Conservation (phyloP, 345 rosid genomes). For the Toxicodendron radicans region DNA sequence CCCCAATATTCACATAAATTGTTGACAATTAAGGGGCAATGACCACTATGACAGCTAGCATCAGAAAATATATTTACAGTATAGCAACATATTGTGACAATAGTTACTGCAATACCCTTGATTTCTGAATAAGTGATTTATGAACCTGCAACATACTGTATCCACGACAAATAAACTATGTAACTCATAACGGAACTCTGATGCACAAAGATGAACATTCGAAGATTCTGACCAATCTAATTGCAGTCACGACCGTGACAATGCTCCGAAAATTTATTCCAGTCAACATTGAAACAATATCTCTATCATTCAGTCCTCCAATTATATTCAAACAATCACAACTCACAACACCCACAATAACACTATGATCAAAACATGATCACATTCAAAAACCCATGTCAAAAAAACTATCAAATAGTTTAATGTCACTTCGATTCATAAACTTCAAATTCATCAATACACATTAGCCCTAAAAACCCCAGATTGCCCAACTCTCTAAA, state of each 20-base stretch:
- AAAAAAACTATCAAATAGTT: not conserved
- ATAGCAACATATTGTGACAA: not conserved
- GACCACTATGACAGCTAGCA: not conserved
- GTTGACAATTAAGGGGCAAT: not conserved
- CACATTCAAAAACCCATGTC: not conserved
- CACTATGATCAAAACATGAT: not conserved
- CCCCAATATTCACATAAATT: not conserved
- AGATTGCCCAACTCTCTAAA: slow-evolving; percentile 1
- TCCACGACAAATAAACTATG: slow-evolving; percentile 1
- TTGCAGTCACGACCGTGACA: not conserved
- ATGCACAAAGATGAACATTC: not conserved
- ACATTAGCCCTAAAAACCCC: not conserved
- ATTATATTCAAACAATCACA: not conserved
- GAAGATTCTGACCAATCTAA: not conserved
- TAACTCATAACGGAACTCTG: not conserved
- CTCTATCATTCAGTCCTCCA: too few relatives aligned
- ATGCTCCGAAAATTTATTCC: not conserved
- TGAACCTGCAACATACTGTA: not conserved
- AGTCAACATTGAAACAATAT: not conserved
- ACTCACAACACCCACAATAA: slow-evolving; percentile 4
- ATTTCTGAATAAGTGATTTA: not conserved
- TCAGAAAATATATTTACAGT: not conserved
- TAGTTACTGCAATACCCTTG: not conserved
- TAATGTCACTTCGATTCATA: not conserved
- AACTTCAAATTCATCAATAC: not conserved